Percentiles rank a stretch among this genome's conserved stretches.
phyloP scores from a whole-genome alignment of 2,329 filamentous ascomycete genomes.

The Aotearoamyces nothofagi region DNA sequence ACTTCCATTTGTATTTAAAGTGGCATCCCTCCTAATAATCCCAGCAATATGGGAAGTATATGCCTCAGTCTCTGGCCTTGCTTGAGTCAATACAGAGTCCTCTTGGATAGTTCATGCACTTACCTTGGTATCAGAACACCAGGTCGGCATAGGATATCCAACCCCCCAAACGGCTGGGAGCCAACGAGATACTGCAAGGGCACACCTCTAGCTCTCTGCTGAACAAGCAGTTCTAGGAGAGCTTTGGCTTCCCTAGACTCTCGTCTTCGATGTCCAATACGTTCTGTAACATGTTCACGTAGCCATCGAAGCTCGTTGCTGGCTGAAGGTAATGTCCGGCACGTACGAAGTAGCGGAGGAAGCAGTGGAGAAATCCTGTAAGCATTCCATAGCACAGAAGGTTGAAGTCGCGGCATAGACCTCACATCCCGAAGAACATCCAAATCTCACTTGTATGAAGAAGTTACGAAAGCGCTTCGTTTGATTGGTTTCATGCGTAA shows the following conservation, averaged over 20 bases:
- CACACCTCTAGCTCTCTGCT: conserved; percentile 39
- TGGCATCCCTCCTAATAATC: conserved; percentile 18
- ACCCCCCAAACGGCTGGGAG: conserved; percentile 69
- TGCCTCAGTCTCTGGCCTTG: conserved; percentile 54
- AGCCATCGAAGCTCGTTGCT: conserved; percentile 63
- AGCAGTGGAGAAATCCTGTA: conserved; percentile 37
- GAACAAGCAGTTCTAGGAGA: conserved; percentile 28
- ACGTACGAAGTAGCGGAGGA: conserved; percentile 44
- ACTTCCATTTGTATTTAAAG: conserved; percentile 4
- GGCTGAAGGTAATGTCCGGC: conserved; percentile 46
- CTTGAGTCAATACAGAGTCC: not conserved
- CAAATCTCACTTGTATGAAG: no score
- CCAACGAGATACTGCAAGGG: conserved; percentile 86
- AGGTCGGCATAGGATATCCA: conserved; percentile 61
- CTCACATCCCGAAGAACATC: no score
- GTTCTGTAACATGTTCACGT: conserved; percentile 42
- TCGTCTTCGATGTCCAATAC: no score
- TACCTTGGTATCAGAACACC: conserved; percentile 78
- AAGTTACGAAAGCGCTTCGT: no score
- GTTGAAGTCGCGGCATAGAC: conserved; percentile 48
- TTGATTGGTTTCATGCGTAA: no score
- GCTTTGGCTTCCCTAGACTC: no score
- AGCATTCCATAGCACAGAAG: conserved; percentile 38
- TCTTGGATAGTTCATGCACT: conserved; percentile 7
- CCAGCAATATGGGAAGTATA: conserved; percentile 42